Percentiles rank a stretch among this genome's conserved stretches.
Evolutionary conservation across 768 basidiomycete genomes (phyloP).

Genomic region (Hebeloma cylindrosporum): DNA sequence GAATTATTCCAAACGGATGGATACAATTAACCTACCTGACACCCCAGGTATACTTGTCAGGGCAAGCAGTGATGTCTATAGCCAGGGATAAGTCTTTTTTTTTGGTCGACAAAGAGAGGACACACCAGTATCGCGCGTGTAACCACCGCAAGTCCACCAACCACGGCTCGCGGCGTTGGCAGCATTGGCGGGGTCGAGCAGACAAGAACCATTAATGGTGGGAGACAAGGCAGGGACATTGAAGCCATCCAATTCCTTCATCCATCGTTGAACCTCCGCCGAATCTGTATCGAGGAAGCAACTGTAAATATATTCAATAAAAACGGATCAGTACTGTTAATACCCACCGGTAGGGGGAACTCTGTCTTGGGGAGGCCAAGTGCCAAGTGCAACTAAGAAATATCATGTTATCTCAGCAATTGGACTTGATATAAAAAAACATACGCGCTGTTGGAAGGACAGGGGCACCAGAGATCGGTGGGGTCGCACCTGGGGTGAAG

Average conservation of each 20-base stretch:
- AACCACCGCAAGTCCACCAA: slow-evolving; percentile 91
- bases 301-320: neutral
- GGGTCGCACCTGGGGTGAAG: slow-evolving; percentile 56
- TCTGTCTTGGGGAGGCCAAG: slow-evolving; percentile 67
- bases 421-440: slow-evolving; percentile 18
- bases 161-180: slow-evolving; percentile 61
- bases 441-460: slow-evolving; percentile 63
- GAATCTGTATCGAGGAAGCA: slow-evolving; percentile 39
- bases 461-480: slow-evolving; percentile 67
- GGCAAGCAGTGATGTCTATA: slow-evolving; percentile 67
- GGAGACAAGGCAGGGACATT: slow-evolving; percentile 65
- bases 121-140: slow-evolving; percentile 50
- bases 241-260: slow-evolving; percentile 71
- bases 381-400: slow-evolving; percentile 42
- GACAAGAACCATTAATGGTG: slow-evolving; percentile 71
- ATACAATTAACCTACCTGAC: slow-evolving; percentile 43
- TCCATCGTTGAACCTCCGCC: slow-evolving; percentile 67
- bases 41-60: slow-evolving; percentile 72
- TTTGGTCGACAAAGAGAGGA: neutral
- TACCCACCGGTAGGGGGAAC: slow-evolving; percentile 57
- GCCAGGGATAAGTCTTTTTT: neutral
- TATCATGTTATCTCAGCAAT: slow-evolving; percentile 2
- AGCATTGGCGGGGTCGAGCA: slow-evolving; percentile 53
- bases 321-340: neutral
- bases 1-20: slow-evolving; percentile 8